Evolutionary conservation across 805 yeast species (phyloP), one percentile per base, ranked within the genome.

Genomic region (Ogataea trehaloabstinens): DNA sequence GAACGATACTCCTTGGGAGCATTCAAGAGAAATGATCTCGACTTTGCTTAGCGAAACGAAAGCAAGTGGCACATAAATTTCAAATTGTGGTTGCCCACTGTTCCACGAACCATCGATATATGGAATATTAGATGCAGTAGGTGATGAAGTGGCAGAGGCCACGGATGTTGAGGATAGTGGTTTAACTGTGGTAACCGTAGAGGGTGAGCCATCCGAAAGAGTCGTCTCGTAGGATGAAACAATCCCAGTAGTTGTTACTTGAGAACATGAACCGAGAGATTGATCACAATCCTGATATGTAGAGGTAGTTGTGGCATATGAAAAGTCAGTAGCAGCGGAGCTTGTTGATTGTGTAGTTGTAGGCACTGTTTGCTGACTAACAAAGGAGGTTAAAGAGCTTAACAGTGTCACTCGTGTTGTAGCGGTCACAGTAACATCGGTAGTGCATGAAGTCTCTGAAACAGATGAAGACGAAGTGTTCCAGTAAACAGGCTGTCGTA

Each of bases 141-240:
- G 17, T 5, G 38, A 10, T 16, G 50, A 18, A 10, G 40, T 22
- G 8, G 40, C 21, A 15, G 49, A 11, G 12, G 25, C 12, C 8
- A 22, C 12, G 8, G 25, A 22, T 10, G 25, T 22, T 13, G 34
- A 29, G 3, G 51, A 31, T 2, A 51, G 34, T 22, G 55, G 48
- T 21, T 34, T 37, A 29, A 41, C 42, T 17, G 48, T 44, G 19
- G 60, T 55, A n/a, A 45, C 40, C 18, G 44, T 53, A 4, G 53
- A 41, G 13, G 47, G 31, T 15, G 40, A 22, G 3, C 36, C 38
- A 17, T 48, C 47, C 4, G 50, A 35, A 31, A 50, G 37, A 7
- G 55, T 49, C 7, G 56, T 44, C 25, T 51, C 37, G 41, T 56
- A 57, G 5, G 55, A 49, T 17, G 54, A 53, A 6, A 46, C 55